Evolutionary conservation across 768 basidiomycete species (phyloP), one percentile per base, ranked within the genome.

Genomic region (Coprinopsis strossmayeri): DNA sequence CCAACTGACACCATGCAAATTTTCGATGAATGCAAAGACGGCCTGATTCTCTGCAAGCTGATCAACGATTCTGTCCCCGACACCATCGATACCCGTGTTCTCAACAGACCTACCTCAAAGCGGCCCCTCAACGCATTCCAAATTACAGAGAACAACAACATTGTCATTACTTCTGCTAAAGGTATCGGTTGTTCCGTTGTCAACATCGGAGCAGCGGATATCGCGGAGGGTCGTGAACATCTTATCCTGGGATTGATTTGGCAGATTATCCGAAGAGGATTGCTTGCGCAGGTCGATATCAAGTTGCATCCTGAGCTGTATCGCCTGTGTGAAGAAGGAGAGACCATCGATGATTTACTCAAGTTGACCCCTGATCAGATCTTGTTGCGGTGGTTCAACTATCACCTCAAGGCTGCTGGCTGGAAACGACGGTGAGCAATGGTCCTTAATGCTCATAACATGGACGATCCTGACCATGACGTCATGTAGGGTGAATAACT

Each of bases 51-150:
- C 25, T 96, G 89, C 69, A 98, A 97, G 76, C 84, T 98, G 55
- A 92, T 98, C 77, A 95, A 99, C 67, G 95, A 99, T 70, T 95
- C 96, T 37, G 96, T 99, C 2, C 95, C 96, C 10, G 95, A 98
- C 67, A 99, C 96, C 4, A 99, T 99, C 70, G 95, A 98, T 69
- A 88, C 82, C 53, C 95, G 96, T 76, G 96, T 99, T 5, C 76
- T 99, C 57, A 98, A 99, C 75, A 95, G 87, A 65, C 81, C 93
- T 0, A 75, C 76, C 2, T 56, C 77, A 2, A 78, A 81, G 32
- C 95, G 92, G 68, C 80, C 88, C 0, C 76, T 99, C 40, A 99
- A 99, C 62, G 91, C 91, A 0, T 99, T 99, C 80, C 93, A 99
- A 61, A 97, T 97, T 59, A 98, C 96, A 0, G 96, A 99, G 66